Percentiles rank a stretch among this genome's conserved stretches.
Evolutionary conservation across 352 stramenopile genomes (phyloP).

Genomic region (Phytopythium chamaehyphon): DNA sequence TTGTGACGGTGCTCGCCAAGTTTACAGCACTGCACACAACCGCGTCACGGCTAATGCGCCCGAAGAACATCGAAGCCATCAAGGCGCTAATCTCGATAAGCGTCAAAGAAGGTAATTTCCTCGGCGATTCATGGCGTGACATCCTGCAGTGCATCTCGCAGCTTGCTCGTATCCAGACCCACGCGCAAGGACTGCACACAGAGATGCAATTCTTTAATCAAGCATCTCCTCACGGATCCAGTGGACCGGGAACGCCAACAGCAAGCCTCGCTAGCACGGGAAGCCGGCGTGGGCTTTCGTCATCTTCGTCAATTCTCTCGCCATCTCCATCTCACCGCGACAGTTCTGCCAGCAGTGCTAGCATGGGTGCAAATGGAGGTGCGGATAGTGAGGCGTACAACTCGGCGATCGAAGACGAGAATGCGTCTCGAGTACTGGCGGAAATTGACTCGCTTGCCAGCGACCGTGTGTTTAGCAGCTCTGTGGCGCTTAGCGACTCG

Average conservation of each 20-base stretch:
- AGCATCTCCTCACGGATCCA: conserved; percentile 19
- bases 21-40: conserved; percentile 95
- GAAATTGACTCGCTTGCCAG: conserved; percentile 87
- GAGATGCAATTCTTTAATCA: conserved; percentile 83
- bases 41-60: conserved; percentile 91
- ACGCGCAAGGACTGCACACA: conserved; percentile 87
- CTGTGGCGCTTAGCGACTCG: conserved; percentile 63
- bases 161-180: conserved; percentile 95
- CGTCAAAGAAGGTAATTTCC: conserved; percentile 95
- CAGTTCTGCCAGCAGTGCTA: background rate
- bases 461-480: conserved; percentile 91
- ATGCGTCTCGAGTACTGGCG: conserved; percentile 71
- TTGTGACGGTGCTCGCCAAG: conserved; percentile 95
- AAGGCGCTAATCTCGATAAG: conserved; percentile 96
- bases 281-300: conserved; percentile 20
- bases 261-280: conserved; percentile 13
- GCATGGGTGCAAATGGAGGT: conserved; percentile 16
- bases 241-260: conserved; percentile 10
- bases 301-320: conserved; percentile 21
- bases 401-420: conserved; percentile 78
- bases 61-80: conserved; percentile 98
- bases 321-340: conserved; percentile 58
- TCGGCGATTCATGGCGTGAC: conserved; percentile 95
- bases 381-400: conserved; percentile 56
- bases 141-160: conserved; percentile 97